Base-by-base conservation (phyloP, 2,329 filamentous ascomycete species). In the Sarocladium oryzae region DNA sequence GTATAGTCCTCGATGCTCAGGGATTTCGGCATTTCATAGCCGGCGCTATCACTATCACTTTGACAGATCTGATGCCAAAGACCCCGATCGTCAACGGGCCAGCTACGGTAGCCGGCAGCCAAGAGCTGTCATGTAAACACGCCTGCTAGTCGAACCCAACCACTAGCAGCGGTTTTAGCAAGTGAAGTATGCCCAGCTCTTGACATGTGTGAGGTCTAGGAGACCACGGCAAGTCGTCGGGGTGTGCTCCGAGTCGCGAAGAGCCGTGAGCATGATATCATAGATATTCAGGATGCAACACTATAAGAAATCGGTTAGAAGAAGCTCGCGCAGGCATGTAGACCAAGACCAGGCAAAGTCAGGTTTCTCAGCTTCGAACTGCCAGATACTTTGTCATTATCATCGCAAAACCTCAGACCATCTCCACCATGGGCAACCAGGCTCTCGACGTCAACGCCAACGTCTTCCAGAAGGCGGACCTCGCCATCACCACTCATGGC, bases 401-500 rank as follows among this genome's bases (percentile, higher is more conserved):
- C 20, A 15, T 28, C 7, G 26, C 18, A 20, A 9, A 20, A 16
- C 26, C 30, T n/a, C 6, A 10, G 32, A 18, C 48, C 35, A 16
- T 4, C 20, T 7, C 18, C 45, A 50, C 13, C 23, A 56, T 55
- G 55, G 63, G 66, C 37, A 78, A 79, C 56, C 55, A 74, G 33
- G 76, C 75, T 8, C 58, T 79, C 30, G 56, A 65, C 38, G 60
- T 68, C 57, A 79, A 79, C 55, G 57, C 57, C 55, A 69, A 70
- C 53, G 69, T 69, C 13, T 71, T 72, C 53, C 74, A 73, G 54
- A 75, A 74, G 2, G 74, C 74, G 15, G 71, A 84, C 59, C 76
- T 85, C 36, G 69, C 69, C 55, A 82, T 85, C 58, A 84, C 80
- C 10, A 68, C 64, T 16, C 77, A 66, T 59, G 83, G 80, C 13